Conservation (phyloP, 768 basidiomycete genomes). For the Tulasnella calospora region DNA sequence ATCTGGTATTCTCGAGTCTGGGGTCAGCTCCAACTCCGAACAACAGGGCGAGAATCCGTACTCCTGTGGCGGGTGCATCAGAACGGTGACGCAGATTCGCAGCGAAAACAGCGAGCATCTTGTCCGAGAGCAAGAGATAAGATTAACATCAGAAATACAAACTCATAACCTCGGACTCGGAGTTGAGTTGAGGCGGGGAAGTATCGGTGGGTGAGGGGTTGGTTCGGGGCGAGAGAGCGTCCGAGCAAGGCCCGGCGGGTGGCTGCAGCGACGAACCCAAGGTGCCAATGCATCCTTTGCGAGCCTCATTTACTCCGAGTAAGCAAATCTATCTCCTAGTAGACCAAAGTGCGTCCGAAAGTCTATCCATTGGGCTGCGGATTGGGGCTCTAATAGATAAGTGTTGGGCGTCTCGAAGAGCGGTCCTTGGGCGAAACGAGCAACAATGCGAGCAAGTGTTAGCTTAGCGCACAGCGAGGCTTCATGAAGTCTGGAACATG, state of each 20-base stretch:
- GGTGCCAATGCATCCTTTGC: not conserved
- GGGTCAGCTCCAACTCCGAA: not conserved
- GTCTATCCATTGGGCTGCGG: not conserved
- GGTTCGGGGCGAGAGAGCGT: not conserved
- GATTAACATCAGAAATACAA: not conserved
- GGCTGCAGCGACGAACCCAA: not conserved
- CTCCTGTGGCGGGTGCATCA: not conserved
- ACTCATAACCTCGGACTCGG: not conserved
- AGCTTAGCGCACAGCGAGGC: not conserved
- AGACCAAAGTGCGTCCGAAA: not conserved
- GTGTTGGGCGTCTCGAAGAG: not conserved
- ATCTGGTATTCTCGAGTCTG: not conserved
- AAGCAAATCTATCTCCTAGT: not conserved
- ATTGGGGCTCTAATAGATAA: not conserved
- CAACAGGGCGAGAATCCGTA: not conserved
- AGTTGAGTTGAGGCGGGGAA: not conserved
- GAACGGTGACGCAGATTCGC: not conserved
- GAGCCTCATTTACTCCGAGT: not conserved
- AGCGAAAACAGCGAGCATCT: not conserved
- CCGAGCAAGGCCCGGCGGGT: constrained; percentile 1
- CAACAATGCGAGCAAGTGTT: not conserved
- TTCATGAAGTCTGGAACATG: not conserved
- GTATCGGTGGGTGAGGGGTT: not conserved
- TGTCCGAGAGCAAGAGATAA: not conserved
- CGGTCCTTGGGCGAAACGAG: not conserved